These are phyloP conservation scores for Gaeumannomyces sp. DNA, from an alignment of 2,329 filamentous ascomycete species.

Conservation along the genomic window DNA sequence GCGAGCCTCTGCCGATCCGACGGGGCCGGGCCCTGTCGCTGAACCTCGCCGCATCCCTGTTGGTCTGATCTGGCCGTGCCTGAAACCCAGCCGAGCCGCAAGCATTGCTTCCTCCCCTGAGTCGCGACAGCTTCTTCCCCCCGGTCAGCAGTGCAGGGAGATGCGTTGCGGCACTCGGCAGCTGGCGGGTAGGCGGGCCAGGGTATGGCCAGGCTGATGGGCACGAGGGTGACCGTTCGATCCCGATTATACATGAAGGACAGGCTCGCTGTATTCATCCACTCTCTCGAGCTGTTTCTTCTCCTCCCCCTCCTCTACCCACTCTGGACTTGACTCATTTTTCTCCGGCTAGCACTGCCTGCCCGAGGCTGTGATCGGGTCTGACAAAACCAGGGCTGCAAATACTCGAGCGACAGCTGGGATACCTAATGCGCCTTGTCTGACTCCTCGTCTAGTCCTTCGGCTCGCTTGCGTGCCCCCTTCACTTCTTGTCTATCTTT, in stretches of 20 bases:
- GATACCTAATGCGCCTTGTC: neutral
- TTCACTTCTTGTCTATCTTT: conserved; percentile 1
- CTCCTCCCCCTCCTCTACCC: neutral
- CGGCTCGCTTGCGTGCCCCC: neutral
- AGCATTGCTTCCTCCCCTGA: neutral
- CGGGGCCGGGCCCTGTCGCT: too few relatives aligned
- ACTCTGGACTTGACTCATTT: neutral
- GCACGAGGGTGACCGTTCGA: neutral
- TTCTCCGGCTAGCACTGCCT: neutral
- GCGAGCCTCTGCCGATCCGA: neutral
- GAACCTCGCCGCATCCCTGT: neutral
- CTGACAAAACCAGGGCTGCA: neutral
- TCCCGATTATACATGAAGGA: neutral
- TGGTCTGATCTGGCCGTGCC: neutral
- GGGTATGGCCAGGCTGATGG: too few relatives aligned
- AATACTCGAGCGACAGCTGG: neutral
- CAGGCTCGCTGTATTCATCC: neutral
- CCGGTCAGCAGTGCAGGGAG: neutral
- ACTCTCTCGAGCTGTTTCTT: neutral
- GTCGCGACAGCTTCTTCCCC: neutral
- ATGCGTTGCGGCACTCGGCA: neutral
- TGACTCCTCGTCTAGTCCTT: neutral
- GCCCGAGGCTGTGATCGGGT: neutral
- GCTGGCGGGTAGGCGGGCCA: neutral
- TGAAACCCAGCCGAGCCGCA: neutral